Evolutionary conservation across 495 filamentous ascomycete species (phyloP).

Genomic region (Lophiostoma macrostomum): DNA sequence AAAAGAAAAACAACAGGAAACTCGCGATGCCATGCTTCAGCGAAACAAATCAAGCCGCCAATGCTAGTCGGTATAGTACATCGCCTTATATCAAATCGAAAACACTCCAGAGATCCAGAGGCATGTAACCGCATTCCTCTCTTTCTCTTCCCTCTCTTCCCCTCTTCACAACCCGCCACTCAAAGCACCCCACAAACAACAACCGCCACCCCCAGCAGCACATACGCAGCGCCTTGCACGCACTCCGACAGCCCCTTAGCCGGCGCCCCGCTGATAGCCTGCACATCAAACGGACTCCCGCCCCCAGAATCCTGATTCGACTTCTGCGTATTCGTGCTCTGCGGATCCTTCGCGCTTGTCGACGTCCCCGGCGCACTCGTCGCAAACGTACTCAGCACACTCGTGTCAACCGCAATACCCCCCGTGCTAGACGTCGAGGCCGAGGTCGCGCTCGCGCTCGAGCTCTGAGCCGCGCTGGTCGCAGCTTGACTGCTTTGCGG

Average conservation of each 20-base stretch:
- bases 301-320: slow-evolving; percentile 28
- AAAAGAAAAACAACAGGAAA: slow-evolving; percentile 3
- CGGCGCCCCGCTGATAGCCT: slow-evolving; percentile 11
- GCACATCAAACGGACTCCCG: slow-evolving; percentile 31
- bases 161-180: too few species aligned
- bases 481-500: not conserved
- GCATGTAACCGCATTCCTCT: too few species aligned
- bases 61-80: too few species aligned
- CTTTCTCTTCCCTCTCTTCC: too few species aligned
- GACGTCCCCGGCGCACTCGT: not conserved
- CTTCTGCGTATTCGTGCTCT: too few species aligned
- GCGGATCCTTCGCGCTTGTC: not conserved
- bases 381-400: not conserved
- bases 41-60: not conserved
- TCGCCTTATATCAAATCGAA: not conserved
- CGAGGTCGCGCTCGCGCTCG: not conserved
- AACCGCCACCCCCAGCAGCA: not conserved
- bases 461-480: not conserved
- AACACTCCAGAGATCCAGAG: too few species aligned
- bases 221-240: not conserved
- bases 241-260: not conserved
- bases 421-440: not conserved
- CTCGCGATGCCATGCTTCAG: not conserved
- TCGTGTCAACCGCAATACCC: not conserved
- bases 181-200: not conserved